phyloP scores from a whole-genome alignment of 805 yeast genomes.

The Saccharomycopsis fibuligera region DNA sequence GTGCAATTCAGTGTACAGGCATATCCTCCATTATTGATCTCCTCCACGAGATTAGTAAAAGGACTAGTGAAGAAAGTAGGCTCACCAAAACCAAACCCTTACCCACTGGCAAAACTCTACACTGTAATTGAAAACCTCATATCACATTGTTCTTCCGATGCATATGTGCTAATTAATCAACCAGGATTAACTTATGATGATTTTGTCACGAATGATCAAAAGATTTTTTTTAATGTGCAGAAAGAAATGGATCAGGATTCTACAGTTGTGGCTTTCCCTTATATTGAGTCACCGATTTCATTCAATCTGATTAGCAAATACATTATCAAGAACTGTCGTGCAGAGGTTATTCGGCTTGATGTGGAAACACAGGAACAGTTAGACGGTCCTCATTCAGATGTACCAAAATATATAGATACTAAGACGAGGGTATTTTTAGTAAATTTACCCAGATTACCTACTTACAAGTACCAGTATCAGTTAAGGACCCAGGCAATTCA shows the following conservation, averaged over 20 bases:
- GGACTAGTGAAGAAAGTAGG: constrained; percentile 10
- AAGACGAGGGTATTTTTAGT: constrained; percentile 56
- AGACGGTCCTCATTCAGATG: constrained; percentile 34
- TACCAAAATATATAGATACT: constrained; percentile 55
- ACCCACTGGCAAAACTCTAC: constrained; percentile 26
- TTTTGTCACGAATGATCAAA: constrained; percentile 33
- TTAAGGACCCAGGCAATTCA: constrained; percentile 30
- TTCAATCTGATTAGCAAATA: constrained; percentile 23
- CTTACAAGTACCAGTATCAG: constrained; percentile 22
- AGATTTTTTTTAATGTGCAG: constrained; percentile 42
- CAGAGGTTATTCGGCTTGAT: constrained; percentile 23
- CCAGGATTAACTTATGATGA: constrained; percentile 48
- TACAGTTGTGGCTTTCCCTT: constrained; percentile 53
- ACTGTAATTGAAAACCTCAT: constrained; percentile 29
- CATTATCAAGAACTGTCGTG: constrained; percentile 24
- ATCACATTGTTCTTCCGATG: constrained; percentile 45
- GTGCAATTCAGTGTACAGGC: too few relatives aligned
- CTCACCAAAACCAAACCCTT: constrained; percentile 19
- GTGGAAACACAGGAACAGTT: constrained; percentile 36
- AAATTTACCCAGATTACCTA: constrained; percentile 46
- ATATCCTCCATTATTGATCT: constrained; percentile 18
- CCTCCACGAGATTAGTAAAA: constrained; percentile 16
- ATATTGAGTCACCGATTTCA: constrained; percentile 29
- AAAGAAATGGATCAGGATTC: constrained; percentile 49
- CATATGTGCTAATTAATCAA: constrained; percentile 48